Evolutionary conservation across 305 asterid genomes (phyloP).

Genomic region (Fraxinus baroniana): DNA sequence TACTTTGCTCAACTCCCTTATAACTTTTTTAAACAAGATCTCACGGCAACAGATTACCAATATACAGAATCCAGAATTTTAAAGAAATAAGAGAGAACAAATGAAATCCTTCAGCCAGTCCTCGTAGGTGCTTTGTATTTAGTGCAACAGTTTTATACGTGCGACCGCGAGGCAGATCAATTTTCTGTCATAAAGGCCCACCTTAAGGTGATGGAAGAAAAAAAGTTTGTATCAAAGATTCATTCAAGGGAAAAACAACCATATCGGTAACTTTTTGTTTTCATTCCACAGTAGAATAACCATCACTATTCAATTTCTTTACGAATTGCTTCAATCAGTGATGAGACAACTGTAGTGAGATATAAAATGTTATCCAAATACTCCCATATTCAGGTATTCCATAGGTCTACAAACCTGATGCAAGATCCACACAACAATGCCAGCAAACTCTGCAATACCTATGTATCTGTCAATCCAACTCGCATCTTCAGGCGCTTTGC

Average conservation of each 20-base stretch:
- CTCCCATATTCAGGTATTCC: constrained; percentile 1
- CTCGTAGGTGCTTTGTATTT: too few relatives aligned
- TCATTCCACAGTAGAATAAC: background rate
- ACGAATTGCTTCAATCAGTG: background rate
- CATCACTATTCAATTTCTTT: background rate
- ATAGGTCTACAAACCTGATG: constrained; percentile 57
- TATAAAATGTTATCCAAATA: background rate
- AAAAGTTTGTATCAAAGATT: too few relatives aligned
- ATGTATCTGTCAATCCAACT: constrained; percentile 93
- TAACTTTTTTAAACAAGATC: background rate
- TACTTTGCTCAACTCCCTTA: background rate
- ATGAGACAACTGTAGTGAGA: background rate
- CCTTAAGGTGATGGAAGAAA: too few relatives aligned
- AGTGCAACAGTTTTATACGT: too few relatives aligned
- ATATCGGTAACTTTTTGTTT: background rate
- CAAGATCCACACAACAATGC: constrained; percentile 92
- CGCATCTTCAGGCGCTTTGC: constrained; percentile 79
- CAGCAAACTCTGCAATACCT: constrained; percentile 92
- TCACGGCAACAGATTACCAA: background rate
- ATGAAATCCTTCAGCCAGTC: background rate
- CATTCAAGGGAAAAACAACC: too few relatives aligned
- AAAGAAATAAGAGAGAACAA: background rate
- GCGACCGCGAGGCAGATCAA: too few relatives aligned
- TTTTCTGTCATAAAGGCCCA: too few relatives aligned
- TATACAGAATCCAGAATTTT: background rate